Percentiles rank a stretch among this genome's conserved stretches.
Conservation (phyloP, 306 rosid species). For the Dryas alaskensis region DNA sequence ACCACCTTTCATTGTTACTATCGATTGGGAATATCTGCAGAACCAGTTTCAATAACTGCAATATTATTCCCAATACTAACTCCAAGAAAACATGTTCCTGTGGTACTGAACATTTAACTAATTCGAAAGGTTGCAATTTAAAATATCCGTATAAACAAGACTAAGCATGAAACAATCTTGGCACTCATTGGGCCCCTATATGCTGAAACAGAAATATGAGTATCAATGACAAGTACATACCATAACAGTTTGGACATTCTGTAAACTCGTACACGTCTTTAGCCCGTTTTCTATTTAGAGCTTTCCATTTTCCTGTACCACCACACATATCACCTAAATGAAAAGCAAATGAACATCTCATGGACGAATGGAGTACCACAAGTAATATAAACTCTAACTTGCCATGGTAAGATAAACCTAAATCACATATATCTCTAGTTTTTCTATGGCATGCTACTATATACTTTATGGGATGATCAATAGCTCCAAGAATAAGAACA, state of each 20-base stretch:
- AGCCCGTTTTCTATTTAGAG: conserved; percentile 89
- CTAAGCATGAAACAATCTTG: not conserved
- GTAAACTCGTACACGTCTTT: conserved; percentile 91
- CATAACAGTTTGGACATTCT: conserved; percentile 96
- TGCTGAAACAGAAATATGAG: not conserved
- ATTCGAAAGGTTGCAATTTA: no score
- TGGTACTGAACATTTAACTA: not conserved
- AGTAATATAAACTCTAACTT: not conserved
- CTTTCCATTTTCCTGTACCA: conserved; percentile 99
- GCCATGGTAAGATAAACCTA: not conserved
- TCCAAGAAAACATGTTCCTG: not conserved
- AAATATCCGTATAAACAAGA: not conserved
- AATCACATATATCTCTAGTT: not conserved
- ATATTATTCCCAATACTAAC: not conserved
- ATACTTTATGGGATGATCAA: not conserved
- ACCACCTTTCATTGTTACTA: no score
- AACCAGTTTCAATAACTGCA: no score
- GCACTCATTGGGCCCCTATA: not conserved
- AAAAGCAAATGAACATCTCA: conserved; percentile 37
- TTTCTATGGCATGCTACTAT: not conserved
- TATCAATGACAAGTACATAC: conserved; percentile 35
- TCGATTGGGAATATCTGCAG: no score
- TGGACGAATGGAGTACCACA: conserved; percentile 1
- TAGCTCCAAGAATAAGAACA: not conserved
- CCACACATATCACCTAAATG: conserved; percentile 97